A percentile compares a stretch with the other conserved stretches of the same genome.
Evolutionary conservation across 2,329 filamentous ascomycete species (phyloP).

Genomic region (Fusarium chlamydosporum): DNA sequence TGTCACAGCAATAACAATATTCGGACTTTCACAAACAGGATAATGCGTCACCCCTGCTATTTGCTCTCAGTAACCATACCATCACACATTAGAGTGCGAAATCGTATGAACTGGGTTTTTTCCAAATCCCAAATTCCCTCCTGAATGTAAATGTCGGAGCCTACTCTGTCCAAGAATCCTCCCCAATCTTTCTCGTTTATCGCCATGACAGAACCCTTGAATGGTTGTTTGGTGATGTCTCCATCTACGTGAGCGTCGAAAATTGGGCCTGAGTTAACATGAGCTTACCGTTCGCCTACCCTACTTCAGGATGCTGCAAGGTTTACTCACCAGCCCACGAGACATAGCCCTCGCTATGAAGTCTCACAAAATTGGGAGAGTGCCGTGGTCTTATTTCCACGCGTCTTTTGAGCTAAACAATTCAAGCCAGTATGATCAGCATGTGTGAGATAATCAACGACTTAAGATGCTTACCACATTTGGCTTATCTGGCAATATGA

Average conservation of each 20-base stretch:
- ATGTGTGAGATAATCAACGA: not conserved
- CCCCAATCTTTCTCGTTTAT: not conserved
- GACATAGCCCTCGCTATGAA: constrained; percentile 3
- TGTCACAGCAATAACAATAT: not conserved
- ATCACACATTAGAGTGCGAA: not conserved
- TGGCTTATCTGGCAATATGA: constrained; percentile 1
- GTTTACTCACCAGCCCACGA: not conserved
- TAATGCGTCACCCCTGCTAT: not conserved
- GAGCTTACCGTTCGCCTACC: not conserved
- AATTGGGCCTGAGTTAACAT: not conserved
- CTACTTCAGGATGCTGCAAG: not conserved
- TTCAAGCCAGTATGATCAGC: not conserved
- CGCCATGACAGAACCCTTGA: not conserved
- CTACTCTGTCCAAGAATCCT: not conserved
- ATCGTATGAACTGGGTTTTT: not conserved
- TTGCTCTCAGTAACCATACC: not conserved
- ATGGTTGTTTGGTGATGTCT: not conserved
- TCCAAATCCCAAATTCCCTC: constrained; percentile 1
- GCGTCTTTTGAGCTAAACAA: not conserved
- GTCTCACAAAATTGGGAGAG: not conserved
- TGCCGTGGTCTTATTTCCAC: not conserved
- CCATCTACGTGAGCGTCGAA: not conserved
- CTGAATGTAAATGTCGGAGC: not conserved
- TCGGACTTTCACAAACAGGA: not conserved
- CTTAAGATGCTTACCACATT: not conserved